These are phyloP conservation scores for Aspergillus jensenii DNA, from an alignment of 2,329 filamentous ascomycete genomes.

Conservation along the genomic window DNA sequence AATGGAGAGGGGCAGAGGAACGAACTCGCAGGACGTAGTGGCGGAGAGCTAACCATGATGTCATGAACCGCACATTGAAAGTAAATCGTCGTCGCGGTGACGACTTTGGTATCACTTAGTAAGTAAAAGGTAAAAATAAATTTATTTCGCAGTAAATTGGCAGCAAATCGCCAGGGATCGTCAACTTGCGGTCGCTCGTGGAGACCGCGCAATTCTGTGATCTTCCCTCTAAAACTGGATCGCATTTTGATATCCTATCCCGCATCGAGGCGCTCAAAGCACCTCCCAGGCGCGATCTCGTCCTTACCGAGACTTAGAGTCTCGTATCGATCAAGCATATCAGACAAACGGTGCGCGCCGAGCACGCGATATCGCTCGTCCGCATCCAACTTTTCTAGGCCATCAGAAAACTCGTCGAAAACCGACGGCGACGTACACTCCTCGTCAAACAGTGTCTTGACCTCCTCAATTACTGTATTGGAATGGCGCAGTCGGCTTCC, in stretches of 20 bases:
- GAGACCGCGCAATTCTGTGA: not conserved
- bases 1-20: not conserved
- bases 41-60: constrained; percentile 2
- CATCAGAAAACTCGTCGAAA: constrained; percentile 34
- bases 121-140: not conserved
- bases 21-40: not conserved
- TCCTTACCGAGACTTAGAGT: constrained; percentile 39
- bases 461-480: constrained; percentile 26
- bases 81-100: not conserved
- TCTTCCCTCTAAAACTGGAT: not conserved
- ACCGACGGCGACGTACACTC: constrained; percentile 16
- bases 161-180: not conserved
- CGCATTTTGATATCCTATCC: not conserved
- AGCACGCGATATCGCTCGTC: constrained; percentile 33
- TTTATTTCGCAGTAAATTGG: not conserved
- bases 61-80: not conserved
- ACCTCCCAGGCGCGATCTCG: constrained; percentile 22
- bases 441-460: constrained; percentile 35
- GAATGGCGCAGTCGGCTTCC: constrained; percentile 27
- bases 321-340: constrained; percentile 42
- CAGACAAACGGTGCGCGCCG: constrained; percentile 25
- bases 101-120: not conserved
- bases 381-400: constrained; percentile 33
- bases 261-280: not conserved
- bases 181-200: not conserved